phyloP scores from a whole-genome alignment of 2,329 filamentous ascomycete genomes.

The Cercospora nicotianae region DNA sequence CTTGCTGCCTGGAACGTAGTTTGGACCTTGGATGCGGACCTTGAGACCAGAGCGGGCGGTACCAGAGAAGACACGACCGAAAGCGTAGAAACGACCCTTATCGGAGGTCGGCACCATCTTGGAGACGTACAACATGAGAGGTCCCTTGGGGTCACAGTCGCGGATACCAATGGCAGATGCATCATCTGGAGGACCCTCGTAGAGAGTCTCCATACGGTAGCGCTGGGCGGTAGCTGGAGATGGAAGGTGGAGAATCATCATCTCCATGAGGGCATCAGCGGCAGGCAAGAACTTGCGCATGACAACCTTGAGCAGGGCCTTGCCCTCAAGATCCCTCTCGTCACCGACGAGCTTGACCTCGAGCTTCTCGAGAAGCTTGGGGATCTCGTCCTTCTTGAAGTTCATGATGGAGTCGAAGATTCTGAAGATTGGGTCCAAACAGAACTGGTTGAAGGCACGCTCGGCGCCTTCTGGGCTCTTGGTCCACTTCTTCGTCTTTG shows the following conservation, averaged over 20 bases:
- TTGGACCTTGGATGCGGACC: constrained; percentile 99
- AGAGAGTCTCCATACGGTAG: constrained; percentile 98
- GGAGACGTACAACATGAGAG: constrained; percentile 99
- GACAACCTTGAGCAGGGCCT: constrained; percentile 94
- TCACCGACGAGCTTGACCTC: constrained; percentile 84
- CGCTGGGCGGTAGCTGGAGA: constrained; percentile 93
- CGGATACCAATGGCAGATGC: constrained; percentile 93
- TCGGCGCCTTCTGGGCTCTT: constrained; percentile 90
- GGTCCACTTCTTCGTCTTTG: constrained; percentile 99
- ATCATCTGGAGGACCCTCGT: constrained; percentile 95
- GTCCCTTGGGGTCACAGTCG: constrained; percentile 95
- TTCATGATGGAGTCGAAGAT: constrained; percentile 97
- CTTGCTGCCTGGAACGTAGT: constrained; percentile 98
- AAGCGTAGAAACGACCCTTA: constrained; percentile 99
- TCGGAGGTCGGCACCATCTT: constrained; percentile 99
- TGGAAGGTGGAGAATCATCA: constrained; percentile 99
- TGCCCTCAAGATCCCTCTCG: constrained; percentile 93
- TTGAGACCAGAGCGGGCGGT: constrained; percentile 96
- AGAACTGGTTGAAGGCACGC: constrained; percentile 99
- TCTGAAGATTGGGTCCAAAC: constrained; percentile 99
- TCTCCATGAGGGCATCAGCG: constrained; percentile 96
- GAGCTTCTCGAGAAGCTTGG: constrained; percentile 84
- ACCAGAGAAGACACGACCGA: constrained; percentile 99
- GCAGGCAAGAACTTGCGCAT: constrained; percentile 99
- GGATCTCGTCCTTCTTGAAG: constrained; percentile 94